Evolutionary conservation across 257 asterid species (phyloP).

Genomic region (Asclepias syriaca): DNA sequence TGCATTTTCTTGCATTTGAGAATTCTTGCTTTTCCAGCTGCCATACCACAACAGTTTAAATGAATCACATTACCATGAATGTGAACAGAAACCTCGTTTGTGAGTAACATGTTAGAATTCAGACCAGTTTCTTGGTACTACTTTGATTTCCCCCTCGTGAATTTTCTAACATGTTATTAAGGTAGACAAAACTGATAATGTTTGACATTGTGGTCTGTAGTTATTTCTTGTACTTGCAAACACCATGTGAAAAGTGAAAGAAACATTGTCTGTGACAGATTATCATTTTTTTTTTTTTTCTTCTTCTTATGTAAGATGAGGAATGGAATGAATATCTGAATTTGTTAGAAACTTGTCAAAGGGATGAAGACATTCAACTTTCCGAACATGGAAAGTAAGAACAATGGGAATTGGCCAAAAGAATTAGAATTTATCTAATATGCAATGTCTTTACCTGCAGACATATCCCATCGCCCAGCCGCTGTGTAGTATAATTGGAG

Average conservation of each 20-base stretch:
- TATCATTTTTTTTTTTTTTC: too few species aligned
- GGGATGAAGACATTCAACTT: neutral
- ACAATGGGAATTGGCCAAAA: neutral
- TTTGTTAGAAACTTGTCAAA: neutral
- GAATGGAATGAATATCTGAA: neutral
- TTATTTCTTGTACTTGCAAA: neutral
- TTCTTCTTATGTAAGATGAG: neutral
- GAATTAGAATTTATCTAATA: neutral
- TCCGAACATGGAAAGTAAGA: neutral
- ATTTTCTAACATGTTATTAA: neutral
- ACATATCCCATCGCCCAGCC: conserved; percentile 9
- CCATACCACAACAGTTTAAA: neutral
- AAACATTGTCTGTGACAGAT: neutral
- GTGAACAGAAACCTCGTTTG: neutral
- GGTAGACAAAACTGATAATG: neutral
- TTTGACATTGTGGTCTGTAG: neutral
- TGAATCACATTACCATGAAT: neutral
- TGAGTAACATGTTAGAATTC: too few species aligned
- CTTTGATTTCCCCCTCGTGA: neutral
- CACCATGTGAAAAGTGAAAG: neutral
- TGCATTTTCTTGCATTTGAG: neutral
- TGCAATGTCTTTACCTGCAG: conserved; percentile 7
- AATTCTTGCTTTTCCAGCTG: neutral
- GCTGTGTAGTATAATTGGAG: neutral
- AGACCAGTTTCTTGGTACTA: neutral